Evolutionary conservation across 306 rosid genomes (phyloP).

Genomic region (Mimosa bimucronata): DNA sequence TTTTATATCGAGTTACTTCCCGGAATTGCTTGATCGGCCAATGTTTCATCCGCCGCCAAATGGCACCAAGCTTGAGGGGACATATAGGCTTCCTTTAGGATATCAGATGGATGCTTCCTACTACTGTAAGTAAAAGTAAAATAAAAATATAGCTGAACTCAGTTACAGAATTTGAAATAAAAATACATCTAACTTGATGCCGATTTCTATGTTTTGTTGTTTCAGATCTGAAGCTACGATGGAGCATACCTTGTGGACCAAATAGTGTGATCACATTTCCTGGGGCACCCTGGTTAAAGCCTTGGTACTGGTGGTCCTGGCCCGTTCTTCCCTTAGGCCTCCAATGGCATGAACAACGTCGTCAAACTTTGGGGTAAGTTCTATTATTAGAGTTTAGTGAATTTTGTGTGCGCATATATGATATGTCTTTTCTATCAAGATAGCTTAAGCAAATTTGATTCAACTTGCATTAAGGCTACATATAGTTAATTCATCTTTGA

Average conservation of each 20-base stretch:
- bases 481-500: background rate
- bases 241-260: constrained; percentile 99
- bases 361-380: constrained; percentile 77
- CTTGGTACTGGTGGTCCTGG: constrained; percentile 99
- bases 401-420: too few species aligned
- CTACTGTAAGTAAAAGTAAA: constrained; percentile 62
- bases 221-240: constrained; percentile 76
- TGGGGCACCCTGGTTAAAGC: constrained; percentile 95
- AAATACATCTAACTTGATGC: too few species aligned
- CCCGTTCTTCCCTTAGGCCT: constrained; percentile 93
- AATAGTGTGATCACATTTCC: constrained; percentile 96
- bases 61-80: constrained; percentile 76
- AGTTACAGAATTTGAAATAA: background rate
- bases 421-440: background rate
- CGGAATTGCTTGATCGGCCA: constrained; percentile 83
- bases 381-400: too few species aligned
- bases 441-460: background rate
- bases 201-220: background rate
- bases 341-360: constrained; percentile 82
- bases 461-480: background rate
- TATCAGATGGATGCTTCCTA: constrained; percentile 99
- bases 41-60: constrained; percentile 76
- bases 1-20: constrained; percentile 84
- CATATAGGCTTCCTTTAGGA: constrained; percentile 89
- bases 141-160: background rate